phyloP scores from a whole-genome alignment of 805 yeast genomes.

The Teunomyces panamensis region DNA sequence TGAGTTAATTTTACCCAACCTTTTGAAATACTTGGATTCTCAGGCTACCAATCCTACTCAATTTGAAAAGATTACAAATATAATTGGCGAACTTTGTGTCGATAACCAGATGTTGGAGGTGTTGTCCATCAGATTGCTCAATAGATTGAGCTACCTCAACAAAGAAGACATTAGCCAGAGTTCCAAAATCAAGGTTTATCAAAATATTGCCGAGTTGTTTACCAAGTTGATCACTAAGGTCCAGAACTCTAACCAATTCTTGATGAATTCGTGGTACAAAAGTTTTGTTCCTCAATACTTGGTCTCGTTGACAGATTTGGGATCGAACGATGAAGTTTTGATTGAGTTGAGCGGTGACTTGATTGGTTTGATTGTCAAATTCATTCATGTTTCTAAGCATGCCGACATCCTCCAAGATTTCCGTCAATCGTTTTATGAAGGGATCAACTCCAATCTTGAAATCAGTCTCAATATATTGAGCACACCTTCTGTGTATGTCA shows the following conservation, averaged over 20 bases:
- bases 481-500: slow-evolving; percentile 31
- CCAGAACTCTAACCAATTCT: slow-evolving; percentile 29
- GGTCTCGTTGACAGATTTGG: slow-evolving; percentile 9
- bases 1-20: slow-evolving; percentile 28
- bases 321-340: slow-evolving; percentile 17
- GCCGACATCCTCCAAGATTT: slow-evolving; percentile 42
- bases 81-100: slow-evolving; percentile 32
- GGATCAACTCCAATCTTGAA: slow-evolving; percentile 8
- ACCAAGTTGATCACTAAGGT: slow-evolving; percentile 23
- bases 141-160: slow-evolving; percentile 26
- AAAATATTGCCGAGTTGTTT: slow-evolving; percentile 14
- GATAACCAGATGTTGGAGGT: slow-evolving; percentile 44
- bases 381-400: slow-evolving; percentile 41
- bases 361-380: slow-evolving; percentile 39
- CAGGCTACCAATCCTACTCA: slow-evolving; percentile 25
- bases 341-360: slow-evolving; percentile 42
- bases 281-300: slow-evolving; percentile 43
- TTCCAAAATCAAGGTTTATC: slow-evolving; percentile 6
- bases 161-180: slow-evolving; percentile 2
- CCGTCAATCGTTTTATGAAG: slow-evolving; percentile 27
- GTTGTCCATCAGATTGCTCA: slow-evolving; percentile 42
- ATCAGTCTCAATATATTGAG: slow-evolving; percentile 18
- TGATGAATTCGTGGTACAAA: slow-evolving; percentile 42
- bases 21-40: slow-evolving; percentile 33
- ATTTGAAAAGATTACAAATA: slow-evolving; percentile 15